Base-by-base conservation (phyloP, 2,329 filamentous ascomycete species). In the Pleurostoma richardsiae region DNA sequence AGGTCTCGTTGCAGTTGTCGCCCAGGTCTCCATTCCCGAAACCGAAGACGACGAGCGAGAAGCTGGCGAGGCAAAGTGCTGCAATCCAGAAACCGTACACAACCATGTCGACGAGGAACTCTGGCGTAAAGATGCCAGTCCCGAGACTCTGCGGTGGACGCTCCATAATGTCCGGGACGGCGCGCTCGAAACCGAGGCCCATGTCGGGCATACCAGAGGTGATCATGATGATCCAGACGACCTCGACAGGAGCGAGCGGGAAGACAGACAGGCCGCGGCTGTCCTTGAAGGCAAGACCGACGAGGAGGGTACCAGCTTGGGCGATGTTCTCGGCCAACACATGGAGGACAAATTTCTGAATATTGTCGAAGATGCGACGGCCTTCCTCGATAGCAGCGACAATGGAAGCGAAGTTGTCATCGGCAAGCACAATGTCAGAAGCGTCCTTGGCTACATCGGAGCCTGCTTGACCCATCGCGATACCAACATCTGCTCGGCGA, bases 201-300 rank as follows among this genome's bases (percentile, higher is more conserved):
- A 88, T 87, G 54, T 87, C 85, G 2, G 83, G 83, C 51, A 88
- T 74, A 1, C 79, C 80, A 43, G 81, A 85, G 1, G 84, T 88
- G 44, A 87, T 78, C 76, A 88, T 85, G 58, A 88, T 83, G 59
- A 88, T 83, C 82, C 83, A 88, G 30, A 89, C 73, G 51, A 88
- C 86, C 52, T 88, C 81, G 10, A 88, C 80, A 0, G 85, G 85
- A 0, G 83, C 74, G 10, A 88, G 71, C 0, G 84, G 82, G 60
- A 88, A 88, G 10, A 88, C 80, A 0, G 84, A 88, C 29, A 85
- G 71, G 2, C 73, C 69, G n/a, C 68, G 68, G 1, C 60, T 53
- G 54, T 88, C 85, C 63, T 88, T 87, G 69, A 87, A 88, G 0
- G 72, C 78, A 3, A 89, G 71, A 33, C 85, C 84, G 39, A 86